phyloP scores from a whole-genome alignment of 148 eudicot genomes.

The Arbutus unedo region DNA sequence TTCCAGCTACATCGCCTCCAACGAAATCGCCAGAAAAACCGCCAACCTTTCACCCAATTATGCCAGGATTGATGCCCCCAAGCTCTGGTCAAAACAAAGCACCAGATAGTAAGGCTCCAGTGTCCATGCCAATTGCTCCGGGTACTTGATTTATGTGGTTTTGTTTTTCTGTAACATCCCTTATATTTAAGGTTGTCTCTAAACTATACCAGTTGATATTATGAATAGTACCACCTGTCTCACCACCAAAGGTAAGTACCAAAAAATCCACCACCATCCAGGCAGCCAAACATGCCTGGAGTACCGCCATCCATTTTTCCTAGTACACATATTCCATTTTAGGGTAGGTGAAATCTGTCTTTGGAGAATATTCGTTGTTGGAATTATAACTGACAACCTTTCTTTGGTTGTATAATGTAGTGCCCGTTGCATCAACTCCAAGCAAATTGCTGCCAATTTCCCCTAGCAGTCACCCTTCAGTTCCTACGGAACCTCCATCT shows the following conservation, averaged over 20 bases:
- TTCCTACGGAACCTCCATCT: conserved; percentile 30
- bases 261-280: conserved; percentile 18
- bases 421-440: conserved; percentile 28
- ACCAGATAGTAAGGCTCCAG: conserved; percentile 25
- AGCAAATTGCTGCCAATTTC: conserved; percentile 22
- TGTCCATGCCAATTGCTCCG: conserved; percentile 21
- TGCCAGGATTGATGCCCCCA: conserved; percentile 32
- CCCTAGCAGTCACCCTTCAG: conserved; percentile 20
- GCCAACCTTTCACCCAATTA: conserved; percentile 21
- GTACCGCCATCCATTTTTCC: conserved; percentile 26
- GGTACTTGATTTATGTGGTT: conserved; percentile 28
- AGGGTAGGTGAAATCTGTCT: background rate
- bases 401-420: conserved; percentile 9
- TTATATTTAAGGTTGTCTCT: background rate
- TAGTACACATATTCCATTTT: conserved; percentile 19
- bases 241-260: conserved; percentile 23
- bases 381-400: background rate
- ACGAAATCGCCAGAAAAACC: conserved; percentile 33
- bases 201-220: conserved; percentile 8
- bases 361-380: background rate
- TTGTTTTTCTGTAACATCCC: background rate
- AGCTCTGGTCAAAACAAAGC: conserved; percentile 25
- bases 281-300: conserved; percentile 16
- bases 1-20: conserved; percentile 40
- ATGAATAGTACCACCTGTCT: conserved; percentile 14